phyloP scores from a whole-genome alignment of 768 basidiomycete genomes.

The Russula brevipes region DNA sequence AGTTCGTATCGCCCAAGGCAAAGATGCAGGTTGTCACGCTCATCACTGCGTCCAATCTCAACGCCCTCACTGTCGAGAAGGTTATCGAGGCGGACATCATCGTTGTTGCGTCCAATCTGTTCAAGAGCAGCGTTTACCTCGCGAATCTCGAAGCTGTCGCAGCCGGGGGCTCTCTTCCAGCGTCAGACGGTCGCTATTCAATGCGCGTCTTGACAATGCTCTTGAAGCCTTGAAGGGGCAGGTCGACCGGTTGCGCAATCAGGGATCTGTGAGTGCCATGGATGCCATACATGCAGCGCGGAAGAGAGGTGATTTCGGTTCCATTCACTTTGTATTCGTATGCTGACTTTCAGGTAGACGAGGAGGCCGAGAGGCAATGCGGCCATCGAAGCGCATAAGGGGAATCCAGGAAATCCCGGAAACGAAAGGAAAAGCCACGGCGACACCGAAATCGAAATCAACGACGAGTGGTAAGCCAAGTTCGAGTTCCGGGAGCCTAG shows the following conservation, averaged over 20 bases:
- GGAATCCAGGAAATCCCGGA: constrained; percentile 38
- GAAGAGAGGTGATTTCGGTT: constrained; percentile 46
- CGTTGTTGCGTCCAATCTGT: constrained; percentile 81
- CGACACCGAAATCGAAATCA: neutral
- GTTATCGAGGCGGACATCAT: constrained; percentile 81
- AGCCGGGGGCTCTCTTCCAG: constrained; percentile 61
- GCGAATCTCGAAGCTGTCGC: constrained; percentile 70
- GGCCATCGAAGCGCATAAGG: constrained; percentile 62
- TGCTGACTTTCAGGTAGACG: constrained; percentile 36
- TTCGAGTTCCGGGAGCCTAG: constrained; percentile 11
- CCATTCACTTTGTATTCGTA: constrained; percentile 3
- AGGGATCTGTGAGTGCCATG: constrained; percentile 59
- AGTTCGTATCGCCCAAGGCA: constrained; percentile 57
- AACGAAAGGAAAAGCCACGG: neutral
- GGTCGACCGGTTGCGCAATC: constrained; percentile 58
- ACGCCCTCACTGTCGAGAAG: constrained; percentile 63
- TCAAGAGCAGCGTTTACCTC: constrained; percentile 70
- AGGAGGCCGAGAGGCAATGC: constrained; percentile 44
- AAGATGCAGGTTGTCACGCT: constrained; percentile 62
- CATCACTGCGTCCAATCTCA: constrained; percentile 64
- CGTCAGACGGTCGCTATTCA: constrained; percentile 78
- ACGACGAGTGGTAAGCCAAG: constrained; percentile 7
- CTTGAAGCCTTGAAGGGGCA: constrained; percentile 56
- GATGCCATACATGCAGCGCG: constrained; percentile 60
- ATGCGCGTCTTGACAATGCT: constrained; percentile 66